These are phyloP conservation scores for Tephrocybe sp. DNA, from an alignment of 768 basidiomycete genomes.

Conservation along the genomic window DNA sequence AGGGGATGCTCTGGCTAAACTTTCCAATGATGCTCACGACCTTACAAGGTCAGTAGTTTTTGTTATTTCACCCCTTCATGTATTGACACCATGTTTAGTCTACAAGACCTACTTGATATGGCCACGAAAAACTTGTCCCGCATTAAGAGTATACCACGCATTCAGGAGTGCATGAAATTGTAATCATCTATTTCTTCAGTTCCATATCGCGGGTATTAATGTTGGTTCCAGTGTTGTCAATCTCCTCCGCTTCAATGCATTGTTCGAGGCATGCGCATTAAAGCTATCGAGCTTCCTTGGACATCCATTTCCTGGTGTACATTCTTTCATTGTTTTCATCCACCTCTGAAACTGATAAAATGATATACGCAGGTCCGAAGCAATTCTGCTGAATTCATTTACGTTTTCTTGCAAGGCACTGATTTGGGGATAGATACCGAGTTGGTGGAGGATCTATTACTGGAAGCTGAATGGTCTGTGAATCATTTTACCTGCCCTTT, in stretches of 20 bases:
- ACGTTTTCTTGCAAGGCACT: conserved; percentile 68
- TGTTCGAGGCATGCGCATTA: conserved; percentile 42
- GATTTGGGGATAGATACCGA: conserved; percentile 67
- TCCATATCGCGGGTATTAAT: neutral
- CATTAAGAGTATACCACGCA: conserved; percentile 81
- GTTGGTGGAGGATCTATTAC: conserved; percentile 61
- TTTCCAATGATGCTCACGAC: conserved; percentile 46
- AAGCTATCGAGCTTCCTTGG: conserved; percentile 60
- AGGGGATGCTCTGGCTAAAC: conserved; percentile 51
- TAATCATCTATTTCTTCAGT: conserved; percentile 26
- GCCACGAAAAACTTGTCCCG: conserved; percentile 60
- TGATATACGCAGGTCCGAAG: conserved; percentile 60
- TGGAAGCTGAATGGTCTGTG: conserved; percentile 82
- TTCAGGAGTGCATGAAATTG: conserved; percentile 84
- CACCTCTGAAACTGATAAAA: neutral
- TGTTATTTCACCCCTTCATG: neutral
- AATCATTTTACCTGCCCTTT: neutral
- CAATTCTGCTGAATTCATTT: conserved; percentile 80
- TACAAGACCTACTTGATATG: conserved; percentile 52
- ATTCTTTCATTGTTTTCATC: neutral
- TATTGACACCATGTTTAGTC: conserved; percentile 32
- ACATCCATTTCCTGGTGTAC: conserved; percentile 80
- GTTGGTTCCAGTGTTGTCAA: conserved; percentile 53
- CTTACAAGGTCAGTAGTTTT: conserved; percentile 41
- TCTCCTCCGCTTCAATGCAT: conserved; percentile 49